Evolutionary conservation across 2,329 filamentous ascomycete species (phyloP).

Genomic region (Talaromyces albobiverticillius): DNA sequence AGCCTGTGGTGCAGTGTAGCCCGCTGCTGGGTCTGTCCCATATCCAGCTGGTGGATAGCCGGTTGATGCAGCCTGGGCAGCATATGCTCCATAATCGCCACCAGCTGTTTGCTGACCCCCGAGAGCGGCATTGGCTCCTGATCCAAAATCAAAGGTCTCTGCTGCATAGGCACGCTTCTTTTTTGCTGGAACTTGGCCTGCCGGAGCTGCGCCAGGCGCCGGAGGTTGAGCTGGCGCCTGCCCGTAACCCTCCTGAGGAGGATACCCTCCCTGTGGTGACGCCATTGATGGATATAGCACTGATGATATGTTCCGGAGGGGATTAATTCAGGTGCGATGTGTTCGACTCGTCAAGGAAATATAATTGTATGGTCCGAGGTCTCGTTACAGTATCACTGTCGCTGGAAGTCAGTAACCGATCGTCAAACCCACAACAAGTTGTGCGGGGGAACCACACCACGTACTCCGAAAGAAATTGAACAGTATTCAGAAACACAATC

Average conservation of each 20-base stretch:
- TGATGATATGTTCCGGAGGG: neutral
- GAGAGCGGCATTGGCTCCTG: constrained; percentile 74
- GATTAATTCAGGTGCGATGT: neutral
- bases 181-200: constrained; percentile 38
- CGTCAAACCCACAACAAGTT: constrained; percentile 12
- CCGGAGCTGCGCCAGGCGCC: constrained; percentile 29
- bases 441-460: constrained; percentile 15
- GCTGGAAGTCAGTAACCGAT: constrained; percentile 20
- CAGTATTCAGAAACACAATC: neutral
- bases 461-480: constrained; percentile 16
- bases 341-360: neutral
- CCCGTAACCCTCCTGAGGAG: constrained; percentile 49
- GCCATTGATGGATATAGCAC: constrained; percentile 38
- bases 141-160: constrained; percentile 88
- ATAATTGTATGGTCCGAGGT: constrained; percentile 13
- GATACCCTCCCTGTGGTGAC: constrained; percentile 52
- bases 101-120: constrained; percentile 50
- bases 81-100: constrained; percentile 62
- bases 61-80: constrained; percentile 49
- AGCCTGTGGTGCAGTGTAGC: constrained; percentile 23
- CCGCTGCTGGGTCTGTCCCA: constrained; percentile 37
- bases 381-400: constrained; percentile 22
- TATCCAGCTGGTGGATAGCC: constrained; percentile 43
- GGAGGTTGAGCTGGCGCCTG: constrained; percentile 38
- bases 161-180: constrained; percentile 96